phyloP scores from a whole-genome alignment of 345 rosid species.

The Populus deltoides region DNA sequence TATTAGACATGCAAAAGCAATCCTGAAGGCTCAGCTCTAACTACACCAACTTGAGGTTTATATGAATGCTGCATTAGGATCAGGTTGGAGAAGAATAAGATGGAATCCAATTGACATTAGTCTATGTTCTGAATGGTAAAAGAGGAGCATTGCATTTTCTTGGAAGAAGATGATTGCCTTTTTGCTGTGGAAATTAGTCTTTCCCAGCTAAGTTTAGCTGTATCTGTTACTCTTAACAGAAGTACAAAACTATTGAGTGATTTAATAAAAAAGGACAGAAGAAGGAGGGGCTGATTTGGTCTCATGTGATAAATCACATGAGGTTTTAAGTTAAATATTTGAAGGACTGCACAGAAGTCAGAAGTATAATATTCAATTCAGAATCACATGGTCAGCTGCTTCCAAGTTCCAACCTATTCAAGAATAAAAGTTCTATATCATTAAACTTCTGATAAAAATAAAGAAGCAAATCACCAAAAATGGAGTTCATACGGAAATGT shows the following conservation, averaged over 20 bases:
- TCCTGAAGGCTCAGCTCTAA: neutral
- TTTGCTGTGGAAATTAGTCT: conserved; percentile 21
- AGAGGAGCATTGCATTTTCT: conserved; percentile 17
- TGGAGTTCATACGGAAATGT: conserved; percentile 6
- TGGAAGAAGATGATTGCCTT: conserved; percentile 19
- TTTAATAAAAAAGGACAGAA: conserved; percentile 19
- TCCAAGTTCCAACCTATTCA: conserved; percentile 29
- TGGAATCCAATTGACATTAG: neutral
- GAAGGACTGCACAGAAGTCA: conserved; percentile 25
- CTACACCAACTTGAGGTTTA: neutral
- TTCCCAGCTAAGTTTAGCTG: conserved; percentile 18
- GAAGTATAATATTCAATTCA: conserved; percentile 27
- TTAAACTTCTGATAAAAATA: neutral
- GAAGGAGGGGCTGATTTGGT: conserved; percentile 29
- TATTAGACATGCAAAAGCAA: neutral
- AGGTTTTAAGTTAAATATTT: conserved; percentile 23
- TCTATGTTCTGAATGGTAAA: conserved; percentile 6
- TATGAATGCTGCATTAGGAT: neutral
- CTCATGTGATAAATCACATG: conserved; percentile 45
- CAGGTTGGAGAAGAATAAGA: conserved; percentile 6
- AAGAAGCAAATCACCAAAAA: neutral
- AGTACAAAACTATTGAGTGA: conserved; percentile 7
- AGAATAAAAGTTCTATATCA: conserved; percentile 19
- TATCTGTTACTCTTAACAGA: conserved; percentile 1
- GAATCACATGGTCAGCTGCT: conserved; percentile 44